Base-by-base conservation (phyloP, 148 eudicot genomes). In the Rhododendron ferrugineum region DNA sequence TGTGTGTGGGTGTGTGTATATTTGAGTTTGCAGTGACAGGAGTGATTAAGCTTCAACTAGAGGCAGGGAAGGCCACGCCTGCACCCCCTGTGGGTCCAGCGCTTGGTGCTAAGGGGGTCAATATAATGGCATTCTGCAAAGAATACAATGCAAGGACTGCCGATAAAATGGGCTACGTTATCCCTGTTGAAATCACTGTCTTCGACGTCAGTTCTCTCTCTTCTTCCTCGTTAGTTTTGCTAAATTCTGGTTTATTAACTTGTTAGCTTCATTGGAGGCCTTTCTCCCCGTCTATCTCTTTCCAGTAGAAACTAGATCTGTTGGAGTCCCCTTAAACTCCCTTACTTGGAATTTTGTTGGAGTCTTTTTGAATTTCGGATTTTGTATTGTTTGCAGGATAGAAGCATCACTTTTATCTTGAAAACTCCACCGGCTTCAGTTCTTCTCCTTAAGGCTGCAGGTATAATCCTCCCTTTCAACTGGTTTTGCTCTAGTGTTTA, bases 61-160 rank as follows among this genome's bases (percentile, higher is more conserved):
- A 97, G 82, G 99, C 99, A 4, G 99, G 99, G 70, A 97, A 95
- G 85, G 99, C 98, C 4, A 95, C 99, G 23, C 98, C 99, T 0
- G 98, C 98, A 0, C 99, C 99, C 11, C 99, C 98, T 0, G 99
- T 97, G 2, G 99, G 99, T 10, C 99, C 99, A 0, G 99, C 99
- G 3, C 89, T 97, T 46, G 99, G 99, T 85, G 93, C 99, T 0
- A 97, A 97, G 89, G 99, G 99, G 74, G 98, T 95, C 28, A 97
- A 97, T 84, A 97, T 97, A 23, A 93, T 94, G 92, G 93, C 95
- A 6, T 97, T 97, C 82, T 97, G 98, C 84, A 97, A 97, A 90
- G 99, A 97, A 84, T 97, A 97, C 87, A 97, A 97, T 89, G 99
- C 99, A 40, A 90, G 94, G 60, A 97, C 99, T 22, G 98, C 99